Conservation (phyloP, 2,329 filamentous ascomycete species). For the Thielaviopsis ethacetica region DNA sequence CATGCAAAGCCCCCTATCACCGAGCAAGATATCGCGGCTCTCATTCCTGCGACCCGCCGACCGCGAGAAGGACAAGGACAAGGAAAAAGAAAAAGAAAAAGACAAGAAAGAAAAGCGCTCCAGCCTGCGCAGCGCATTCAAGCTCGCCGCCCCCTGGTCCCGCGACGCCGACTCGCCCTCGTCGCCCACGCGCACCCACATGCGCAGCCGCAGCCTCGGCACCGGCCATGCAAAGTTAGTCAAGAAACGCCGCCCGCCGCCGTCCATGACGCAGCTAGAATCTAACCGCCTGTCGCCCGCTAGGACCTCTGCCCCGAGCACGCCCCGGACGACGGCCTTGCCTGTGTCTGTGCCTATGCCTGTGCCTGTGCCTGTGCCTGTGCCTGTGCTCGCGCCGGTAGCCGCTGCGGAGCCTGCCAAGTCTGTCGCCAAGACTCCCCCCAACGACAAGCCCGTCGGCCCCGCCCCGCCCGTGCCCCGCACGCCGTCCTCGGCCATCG, state of each 20-base stretch:
- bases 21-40: neutral
- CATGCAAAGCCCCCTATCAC: neutral
- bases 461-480: conserved; percentile 15
- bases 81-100: neutral
- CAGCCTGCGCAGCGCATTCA: conserved; percentile 4
- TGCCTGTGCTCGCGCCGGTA: no score
- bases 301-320: no score
- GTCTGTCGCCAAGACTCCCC: neutral
- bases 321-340: no score
- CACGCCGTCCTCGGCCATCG: conserved; percentile 10
- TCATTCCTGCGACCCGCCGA: neutral
- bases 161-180: no score
- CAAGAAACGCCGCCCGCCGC: conserved; percentile 5
- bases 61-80: no score
- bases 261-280: no score
- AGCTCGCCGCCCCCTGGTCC: neutral
- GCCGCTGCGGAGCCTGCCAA: no score
- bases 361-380: no score
- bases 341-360: no score
- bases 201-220: neutral
- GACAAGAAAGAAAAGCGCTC: conserved; percentile 2
- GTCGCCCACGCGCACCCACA: neutral
- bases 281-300: no score
- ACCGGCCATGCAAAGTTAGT: conserved; percentile 4
- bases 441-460: neutral